Base-by-base conservation (phyloP, 495 filamentous ascomycete genomes). In the Aspergillus sclerotiicarbonarius region DNA sequence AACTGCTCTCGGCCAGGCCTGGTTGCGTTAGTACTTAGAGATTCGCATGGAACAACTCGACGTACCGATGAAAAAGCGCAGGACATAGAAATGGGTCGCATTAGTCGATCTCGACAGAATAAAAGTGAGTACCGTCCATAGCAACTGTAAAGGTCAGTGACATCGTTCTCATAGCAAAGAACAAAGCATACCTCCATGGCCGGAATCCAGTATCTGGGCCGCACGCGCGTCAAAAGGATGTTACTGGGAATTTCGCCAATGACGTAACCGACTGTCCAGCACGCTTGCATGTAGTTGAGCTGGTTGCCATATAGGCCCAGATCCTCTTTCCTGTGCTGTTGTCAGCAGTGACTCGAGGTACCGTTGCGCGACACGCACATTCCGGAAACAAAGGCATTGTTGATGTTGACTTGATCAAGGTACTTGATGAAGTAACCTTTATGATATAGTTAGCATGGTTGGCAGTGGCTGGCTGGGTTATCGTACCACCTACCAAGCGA, bases 231-330 rank as follows among this genome's bases (percentile, higher is more conserved):
- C 32, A 87, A 63, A 31, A 87, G 73, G 18, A 87, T 71, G 61
- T 86, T 83, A 63, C 77, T 81, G 0, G 84, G 85, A 35, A 88
- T 80, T 58, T 87, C 75, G 12, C 84, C 84, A 44, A 87, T 73
- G 2, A 87, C 79, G 59, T 87, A 84, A 13, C 85, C 86, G 15
- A 86, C 78, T 0, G 84, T 87, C 80, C 82, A 89, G 52, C 71
- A 77, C 3, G 80, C 78, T 45, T 75, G 74, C 72, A 83, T 76
- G 53, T 74, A 73, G 58, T 74, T 76, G 3, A 78, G 65, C 61
- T 88, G 61, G 43, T 82, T 84, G 16, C 79, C 79, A 51, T 80
- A 79, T 18, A 88, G 62, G 18, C 75, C 72, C 12, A 87, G 63
- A 44, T 86, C 82, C 61, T 87, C 84, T 60, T 87, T 83, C 84